Base-by-base conservation (phyloP, 805 yeast genomes). In the Candida rishiriensis region DNA sequence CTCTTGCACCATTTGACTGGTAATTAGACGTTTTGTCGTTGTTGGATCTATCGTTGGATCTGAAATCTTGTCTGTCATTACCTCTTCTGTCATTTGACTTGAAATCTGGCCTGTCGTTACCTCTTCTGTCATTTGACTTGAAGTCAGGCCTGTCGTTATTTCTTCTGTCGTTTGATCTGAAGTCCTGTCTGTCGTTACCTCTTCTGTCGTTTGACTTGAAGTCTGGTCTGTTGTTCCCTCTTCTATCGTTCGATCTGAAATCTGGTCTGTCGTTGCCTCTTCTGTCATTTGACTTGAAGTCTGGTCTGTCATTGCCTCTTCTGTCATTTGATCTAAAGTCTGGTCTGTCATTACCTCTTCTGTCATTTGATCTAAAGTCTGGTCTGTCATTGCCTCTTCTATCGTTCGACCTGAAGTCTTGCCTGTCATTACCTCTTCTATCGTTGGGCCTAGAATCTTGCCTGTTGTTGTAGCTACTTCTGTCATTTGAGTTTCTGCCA, bases 181-280 rank as follows among this genome's bases (percentile, higher is more conserved):
- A 21, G 7, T 21, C 26, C 7, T 21, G 26, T 21, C 26, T 21
- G 26, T 17, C 21, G 30, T 16, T 29, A 31, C 48, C 56, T 9
- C 60, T 64, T 39, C 48, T 28, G 34, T 32, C 42, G 30, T 46
- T 44, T 13, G 28, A 14, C 7, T 29, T 36, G 33, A 3, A 36
- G 14, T 39, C 46, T n/a, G 33, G 35, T n/a, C 28, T 30, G 37
- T 34, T 17, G 3, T 29, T 18, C n/a, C 13, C 26, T n/a, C 29
- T 26, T 17, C 29, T 30, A 29, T 17, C 29, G 15, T 33, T 33
- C 3, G 15, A 15, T 29, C 30, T 21, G 26, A 46, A 44, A 17
- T 42, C 41, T 7, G 4, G 26, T 21, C 26, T 21, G 13, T 49
- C 49, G 30, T 42, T 34, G n/a, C 39, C 46, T 21, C 35, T 38